Conservation (phyloP, 306 rosid genomes). For the Cicer yamashitae region DNA sequence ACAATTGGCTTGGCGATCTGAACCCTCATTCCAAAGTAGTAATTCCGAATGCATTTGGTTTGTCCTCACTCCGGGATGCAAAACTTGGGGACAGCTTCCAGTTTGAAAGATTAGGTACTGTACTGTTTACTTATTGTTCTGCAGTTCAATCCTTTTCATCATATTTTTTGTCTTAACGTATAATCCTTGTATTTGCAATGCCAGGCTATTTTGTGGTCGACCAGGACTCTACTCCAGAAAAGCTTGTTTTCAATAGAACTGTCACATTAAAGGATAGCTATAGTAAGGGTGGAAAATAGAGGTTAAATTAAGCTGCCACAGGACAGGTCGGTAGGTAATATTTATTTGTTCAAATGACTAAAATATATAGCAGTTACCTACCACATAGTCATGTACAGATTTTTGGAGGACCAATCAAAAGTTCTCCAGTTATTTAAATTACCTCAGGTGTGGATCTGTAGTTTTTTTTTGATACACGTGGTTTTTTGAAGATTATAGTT, state of each 20-base stretch:
- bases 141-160: conserved; percentile 19
- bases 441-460: conserved; percentile 36
- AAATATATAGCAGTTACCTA: conserved; percentile 9
- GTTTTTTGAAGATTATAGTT: conserved; percentile 38
- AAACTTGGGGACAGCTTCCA: conserved; percentile 79
- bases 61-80: conserved; percentile 60
- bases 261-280: conserved; percentile 84
- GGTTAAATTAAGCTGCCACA: conserved; percentile 31
- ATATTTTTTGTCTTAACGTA: background rate
- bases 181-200: conserved; percentile 40
- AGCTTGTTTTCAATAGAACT: conserved; percentile 84
- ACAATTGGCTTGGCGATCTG: conserved; percentile 89
- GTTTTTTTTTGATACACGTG: background rate
- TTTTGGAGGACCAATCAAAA: background rate
- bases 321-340: conserved; percentile 28
- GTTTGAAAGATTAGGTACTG: conserved; percentile 92
- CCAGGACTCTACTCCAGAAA: conserved; percentile 77
- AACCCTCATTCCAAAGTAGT: conserved; percentile 75
- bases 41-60: conserved; percentile 70
- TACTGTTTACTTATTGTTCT: conserved; percentile 22
- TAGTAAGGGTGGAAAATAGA: conserved; percentile 71
- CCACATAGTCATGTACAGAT: conserved; percentile 3
- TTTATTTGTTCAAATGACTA: conserved; percentile 15
- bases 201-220: conserved; percentile 94
- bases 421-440: conserved; percentile 15